Evolutionary conservation across 148 eudicot species (phyloP).

Genomic region (Nepenthes mirabilis): DNA sequence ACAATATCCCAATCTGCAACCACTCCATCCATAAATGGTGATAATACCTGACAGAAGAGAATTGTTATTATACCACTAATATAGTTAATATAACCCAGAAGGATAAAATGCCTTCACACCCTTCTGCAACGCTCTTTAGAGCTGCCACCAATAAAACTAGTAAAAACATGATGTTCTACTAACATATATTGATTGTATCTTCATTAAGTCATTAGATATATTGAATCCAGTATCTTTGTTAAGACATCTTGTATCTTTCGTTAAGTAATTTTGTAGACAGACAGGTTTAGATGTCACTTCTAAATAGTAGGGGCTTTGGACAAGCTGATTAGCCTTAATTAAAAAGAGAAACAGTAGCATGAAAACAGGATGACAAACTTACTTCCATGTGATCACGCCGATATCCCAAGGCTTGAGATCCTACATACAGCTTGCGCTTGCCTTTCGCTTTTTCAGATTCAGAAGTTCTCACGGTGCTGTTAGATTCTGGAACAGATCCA

Average conservation of each 20-base stretch:
- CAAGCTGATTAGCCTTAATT: no score
- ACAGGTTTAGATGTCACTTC: no score
- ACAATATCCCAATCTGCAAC: conserved; percentile 91
- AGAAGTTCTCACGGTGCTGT: conserved; percentile 25
- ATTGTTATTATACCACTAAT: background rate
- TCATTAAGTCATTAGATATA: no score
- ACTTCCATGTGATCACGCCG: conserved; percentile 99
- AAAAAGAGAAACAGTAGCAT: background rate
- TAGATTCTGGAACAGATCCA: conserved; percentile 52
- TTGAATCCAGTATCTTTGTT: no score
- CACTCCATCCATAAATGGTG: conserved; percentile 84
- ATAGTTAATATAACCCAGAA: background rate
- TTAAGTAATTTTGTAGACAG: no score
- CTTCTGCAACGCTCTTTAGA: background rate
- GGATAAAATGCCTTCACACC: background rate
- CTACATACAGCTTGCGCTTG: conserved; percentile 80
- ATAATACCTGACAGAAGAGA: conserved; percentile 43
- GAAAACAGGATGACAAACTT: conserved; percentile 4
- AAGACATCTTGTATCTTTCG: no score
- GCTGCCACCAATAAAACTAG: no score
- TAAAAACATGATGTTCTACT: no score
- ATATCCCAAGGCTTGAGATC: conserved; percentile 77
- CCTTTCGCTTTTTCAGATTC: conserved; percentile 55
- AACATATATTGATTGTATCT: no score
- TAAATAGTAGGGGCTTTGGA: no score